Percentiles rank a stretch among this genome's conserved stretches.
These are phyloP conservation scores for Blastocystis sp. DNA, from an alignment of 352 stramenopile species.

Conservation along the genomic window DNA sequence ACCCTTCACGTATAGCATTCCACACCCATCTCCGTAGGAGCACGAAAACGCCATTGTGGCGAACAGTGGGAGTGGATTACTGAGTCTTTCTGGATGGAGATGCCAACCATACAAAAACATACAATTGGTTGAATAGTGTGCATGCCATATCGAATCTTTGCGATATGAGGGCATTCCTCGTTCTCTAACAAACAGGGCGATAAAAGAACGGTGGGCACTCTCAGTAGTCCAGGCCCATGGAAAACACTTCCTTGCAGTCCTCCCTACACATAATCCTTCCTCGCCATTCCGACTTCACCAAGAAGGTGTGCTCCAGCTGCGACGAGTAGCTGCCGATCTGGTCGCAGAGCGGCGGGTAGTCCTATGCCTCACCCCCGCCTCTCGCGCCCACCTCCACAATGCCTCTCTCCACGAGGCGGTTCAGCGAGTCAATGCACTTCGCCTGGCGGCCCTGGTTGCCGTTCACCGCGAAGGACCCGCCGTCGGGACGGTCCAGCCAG, in stretches of 20 bases:
- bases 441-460: conserved; percentile 88
- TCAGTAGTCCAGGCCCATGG: conserved; percentile 44
- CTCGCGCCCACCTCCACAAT: conserved; percentile 79
- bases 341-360: conserved; percentile 92
- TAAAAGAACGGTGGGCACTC: too few species aligned
- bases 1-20: conserved; percentile 62
- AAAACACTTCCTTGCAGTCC: conserved; percentile 59
- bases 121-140: too few species aligned
- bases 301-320: conserved; percentile 98
- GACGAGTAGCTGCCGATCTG: conserved; percentile 90
- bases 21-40: conserved; percentile 62
- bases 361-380: conserved; percentile 67
- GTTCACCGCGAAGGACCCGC: conserved; percentile 86
- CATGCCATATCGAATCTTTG: too few species aligned
- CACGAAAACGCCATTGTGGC: neutral
- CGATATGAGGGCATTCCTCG: too few species aligned
- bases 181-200: too few species aligned
- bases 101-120: too few species aligned
- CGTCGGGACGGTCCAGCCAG: conserved; percentile 94
- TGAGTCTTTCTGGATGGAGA: too few species aligned
- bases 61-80: too few species aligned
- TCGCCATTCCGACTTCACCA: conserved; percentile 78
- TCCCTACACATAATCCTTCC: conserved; percentile 7
- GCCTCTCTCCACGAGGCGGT: conserved; percentile 92
- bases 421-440: conserved; percentile 93